Base-by-base conservation (phyloP, 2,329 filamentous ascomycete species). In the Macrophomina tecta region DNA sequence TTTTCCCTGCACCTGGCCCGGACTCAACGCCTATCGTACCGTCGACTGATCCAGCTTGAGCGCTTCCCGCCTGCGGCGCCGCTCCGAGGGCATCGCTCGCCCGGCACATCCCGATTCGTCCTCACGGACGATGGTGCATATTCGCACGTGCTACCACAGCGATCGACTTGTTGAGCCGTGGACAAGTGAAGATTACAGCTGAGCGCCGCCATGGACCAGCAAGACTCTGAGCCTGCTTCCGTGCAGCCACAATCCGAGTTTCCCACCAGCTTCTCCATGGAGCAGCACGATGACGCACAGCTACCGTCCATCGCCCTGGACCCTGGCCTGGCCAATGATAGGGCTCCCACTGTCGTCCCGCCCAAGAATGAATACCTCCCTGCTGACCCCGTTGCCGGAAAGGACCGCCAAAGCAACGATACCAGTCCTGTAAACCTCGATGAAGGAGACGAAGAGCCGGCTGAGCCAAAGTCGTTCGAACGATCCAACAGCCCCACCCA, bases 401-500 rank as follows among this genome's bases (percentile, higher is more conserved):
- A 60, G 28, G 64, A 55, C 34, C 62, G 49, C 40, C n/a, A 23
- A 23, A 45, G 16, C 36, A 48, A 42, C 32, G 45, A 61, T 60
- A 51, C 51, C 14, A 68, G 53, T 7, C 48, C 67, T 9, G 55
- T 76, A 63, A 74, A 75, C 36, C 76, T 79, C 52, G 77, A 79
- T 49, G 78, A 77, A n/a, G 79, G 79, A 67, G 78, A 81, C 52
- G 79, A 80, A 65, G 77, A 81, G 42, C 77, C 77, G 11, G 73
- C 76, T 30, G 73, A 78, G 40, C 76, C 77, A 34, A 74, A 75
- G 51, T 75, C 75, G 8, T 81, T 81, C 58, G 74, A 78, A 64
- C 72, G 79, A 67, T 76, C 76, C 23, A 73, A 73, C n/a, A 81
- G 79, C 65, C 79, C 80, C 7, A 72, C 76, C 11, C 72, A 73